These are phyloP conservation scores for Cantharellus cinnabarinus DNA, from an alignment of 768 basidiomycete species.

Conservation along the genomic window DNA sequence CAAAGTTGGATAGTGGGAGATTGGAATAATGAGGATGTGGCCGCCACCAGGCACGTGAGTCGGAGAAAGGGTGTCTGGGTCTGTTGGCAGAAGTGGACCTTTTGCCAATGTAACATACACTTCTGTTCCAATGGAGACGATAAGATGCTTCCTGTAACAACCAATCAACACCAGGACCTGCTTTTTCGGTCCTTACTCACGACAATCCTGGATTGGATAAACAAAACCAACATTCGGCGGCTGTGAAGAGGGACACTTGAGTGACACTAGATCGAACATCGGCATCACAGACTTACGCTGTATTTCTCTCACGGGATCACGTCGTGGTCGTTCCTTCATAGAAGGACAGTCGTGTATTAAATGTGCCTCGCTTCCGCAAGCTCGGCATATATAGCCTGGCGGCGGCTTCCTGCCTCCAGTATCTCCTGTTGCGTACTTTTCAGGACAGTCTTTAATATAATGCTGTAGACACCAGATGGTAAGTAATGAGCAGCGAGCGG, in stretches of 20 bases:
- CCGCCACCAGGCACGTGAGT: conserved; percentile 74
- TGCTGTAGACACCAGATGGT: conserved; percentile 28
- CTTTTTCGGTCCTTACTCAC: conserved; percentile 21
- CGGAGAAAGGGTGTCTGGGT: conserved; percentile 21
- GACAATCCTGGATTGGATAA: conserved; percentile 82
- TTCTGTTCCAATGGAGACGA: conserved; percentile 82
- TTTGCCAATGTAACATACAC: conserved; percentile 94
- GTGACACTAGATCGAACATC: not conserved
- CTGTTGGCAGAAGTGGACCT: conserved; percentile 80
- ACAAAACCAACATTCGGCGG: conserved; percentile 97
- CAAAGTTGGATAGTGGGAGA: conserved; percentile 82
- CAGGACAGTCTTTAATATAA: conserved; percentile 56
- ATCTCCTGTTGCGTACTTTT: conserved; percentile 53
- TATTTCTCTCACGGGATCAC: conserved; percentile 37
- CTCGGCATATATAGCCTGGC: conserved; percentile 75
- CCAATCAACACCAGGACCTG: not conserved
- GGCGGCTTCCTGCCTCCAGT: conserved; percentile 69
- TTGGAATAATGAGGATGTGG: conserved; percentile 83
- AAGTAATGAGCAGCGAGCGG: not conserved
- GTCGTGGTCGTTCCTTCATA: conserved; percentile 28
- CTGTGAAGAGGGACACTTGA: conserved; percentile 19
- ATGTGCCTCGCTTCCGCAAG: conserved; percentile 74
- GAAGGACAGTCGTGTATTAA: conserved; percentile 68
- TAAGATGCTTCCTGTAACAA: conserved; percentile 64
- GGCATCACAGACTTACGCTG: conserved; percentile 31